A percentile compares a stretch with the other conserved stretches of the same genome.
Evolutionary conservation across 208 protist species (phyloP).

Genomic region (Trypanosoma vivax): DNA sequence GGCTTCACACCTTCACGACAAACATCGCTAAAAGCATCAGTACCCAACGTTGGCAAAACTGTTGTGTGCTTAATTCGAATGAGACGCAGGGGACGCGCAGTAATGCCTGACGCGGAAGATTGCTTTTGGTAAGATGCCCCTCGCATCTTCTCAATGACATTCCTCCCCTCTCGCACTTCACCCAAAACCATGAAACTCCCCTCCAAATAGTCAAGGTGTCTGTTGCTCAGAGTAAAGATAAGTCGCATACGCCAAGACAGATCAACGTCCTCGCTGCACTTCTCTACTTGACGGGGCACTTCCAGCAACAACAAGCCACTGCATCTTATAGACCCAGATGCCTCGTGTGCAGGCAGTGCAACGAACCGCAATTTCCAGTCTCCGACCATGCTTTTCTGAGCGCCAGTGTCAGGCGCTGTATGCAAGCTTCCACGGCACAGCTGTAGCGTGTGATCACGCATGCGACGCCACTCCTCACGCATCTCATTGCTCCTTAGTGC

Average conservation of each 20-base stretch:
- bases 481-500: background rate
- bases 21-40: constrained; percentile 24
- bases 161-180: constrained; percentile 45
- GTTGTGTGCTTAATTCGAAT: constrained; percentile 56
- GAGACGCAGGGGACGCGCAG: constrained; percentile 12
- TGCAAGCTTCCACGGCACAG: background rate
- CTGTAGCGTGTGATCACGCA: constrained; percentile 2
- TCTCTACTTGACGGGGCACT: constrained; percentile 6
- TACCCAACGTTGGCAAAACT: constrained; percentile 55
- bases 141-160: constrained; percentile 37
- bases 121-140: constrained; percentile 15
- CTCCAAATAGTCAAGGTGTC: constrained; percentile 54
- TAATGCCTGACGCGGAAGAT: background rate
- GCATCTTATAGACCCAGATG: constrained; percentile 18
- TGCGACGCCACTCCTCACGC: constrained; percentile 14
- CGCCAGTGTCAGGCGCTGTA: background rate
- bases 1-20: background rate
- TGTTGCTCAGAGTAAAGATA: constrained; percentile 44
- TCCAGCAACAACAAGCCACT: constrained; percentile 50
- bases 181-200: constrained; percentile 49
- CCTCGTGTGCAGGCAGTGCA: background rate
- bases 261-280: background rate
- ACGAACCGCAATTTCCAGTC: constrained; percentile 9
- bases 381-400: background rate
- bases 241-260: constrained; percentile 15